Evolutionary conservation across 495 filamentous ascomycete species (phyloP), one percentile per base, ranked within the genome.

Genomic region (Aspergillus funiculosus): DNA sequence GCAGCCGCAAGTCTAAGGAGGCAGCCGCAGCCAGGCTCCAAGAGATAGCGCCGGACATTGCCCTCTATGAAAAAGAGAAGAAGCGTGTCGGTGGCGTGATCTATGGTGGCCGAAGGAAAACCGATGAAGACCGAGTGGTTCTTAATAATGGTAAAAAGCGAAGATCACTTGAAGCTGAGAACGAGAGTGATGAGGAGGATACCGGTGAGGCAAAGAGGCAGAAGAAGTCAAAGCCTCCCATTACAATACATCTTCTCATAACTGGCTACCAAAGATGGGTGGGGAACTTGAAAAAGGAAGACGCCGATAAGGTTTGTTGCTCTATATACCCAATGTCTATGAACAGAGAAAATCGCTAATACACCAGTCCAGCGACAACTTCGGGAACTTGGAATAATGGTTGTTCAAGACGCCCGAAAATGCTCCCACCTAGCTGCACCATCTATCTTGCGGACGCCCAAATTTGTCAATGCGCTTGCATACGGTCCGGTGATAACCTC

Each of bases 391-490:
- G 94, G 94, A 20, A 85, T 99, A 42, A 70, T 81, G 55, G 77
- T 95, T 1, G 81, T 86, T 18, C 73, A 81, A 54, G 84, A 95
- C 50, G 77, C 79, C 7, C 70, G 71, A n/a, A 72, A 74, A 30
- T 92, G 83, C 64, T 84, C 87, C 44, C 85, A 96, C 62, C 78
- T 99, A 10, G 89, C 89, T 10, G 91, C 92, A 2, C 92, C 92
- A 1, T 71, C 76, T 6, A 78, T 97, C 49, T 76, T 95, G 11
- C 81, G 91, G 26, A 99, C 92, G 0, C 79, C 84, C 45, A 99
- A 99, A 54, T 99, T 99, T 58, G 82, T 96, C 30, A 80, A 80
- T 36, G 87, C 88, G 24, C 63, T 99, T 6, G 89, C 92, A 9
- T 77, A 75, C 48, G 88, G 80, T 1, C 86, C 87, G 0, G 72